These are phyloP conservation scores for Aspergillus homomorphus DNA, from an alignment of 495 filamentous ascomycete genomes.

Conservation along the genomic window DNA sequence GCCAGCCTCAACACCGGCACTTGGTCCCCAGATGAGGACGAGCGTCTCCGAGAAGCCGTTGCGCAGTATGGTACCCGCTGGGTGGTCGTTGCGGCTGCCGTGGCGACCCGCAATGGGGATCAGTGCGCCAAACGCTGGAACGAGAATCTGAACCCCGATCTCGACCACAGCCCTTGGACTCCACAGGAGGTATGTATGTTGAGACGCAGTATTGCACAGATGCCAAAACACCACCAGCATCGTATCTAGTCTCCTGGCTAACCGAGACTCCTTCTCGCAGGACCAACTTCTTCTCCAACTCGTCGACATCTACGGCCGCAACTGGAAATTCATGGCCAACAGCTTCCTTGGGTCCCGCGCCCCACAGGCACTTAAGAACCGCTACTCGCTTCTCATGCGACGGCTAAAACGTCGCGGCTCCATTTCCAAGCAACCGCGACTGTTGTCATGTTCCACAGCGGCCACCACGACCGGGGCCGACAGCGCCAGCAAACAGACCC, in stretches of 20 bases:
- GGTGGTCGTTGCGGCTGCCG: slow-evolving; percentile 6
- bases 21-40: slow-evolving; percentile 6
- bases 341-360: not conserved
- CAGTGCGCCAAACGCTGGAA: slow-evolving; percentile 12
- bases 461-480: no score
- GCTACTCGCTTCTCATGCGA: no score
- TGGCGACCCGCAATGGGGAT: slow-evolving; percentile 5
- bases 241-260: no score
- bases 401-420: no score
- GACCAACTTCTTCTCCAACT: not conserved
- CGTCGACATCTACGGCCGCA: not conserved
- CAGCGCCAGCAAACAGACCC: not conserved
- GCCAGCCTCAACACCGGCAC: not conserved
- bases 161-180: slow-evolving; percentile 11
- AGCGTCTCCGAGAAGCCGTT: slow-evolving; percentile 4
- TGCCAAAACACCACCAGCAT: not conserved
- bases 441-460: no score
- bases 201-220: not conserved
- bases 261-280: not conserved
- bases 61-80: slow-evolving; percentile 11
- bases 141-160: slow-evolving; percentile 8
- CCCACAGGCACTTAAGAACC: not conserved
- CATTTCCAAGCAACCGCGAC: no score
- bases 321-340: not conserved
- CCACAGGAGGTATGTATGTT: slow-evolving; percentile 1